Evolutionary conservation across 2,329 filamentous ascomycete species (phyloP), one percentile per base, ranked within the genome.

Genomic region (Alternaria triticimaculans): DNA sequence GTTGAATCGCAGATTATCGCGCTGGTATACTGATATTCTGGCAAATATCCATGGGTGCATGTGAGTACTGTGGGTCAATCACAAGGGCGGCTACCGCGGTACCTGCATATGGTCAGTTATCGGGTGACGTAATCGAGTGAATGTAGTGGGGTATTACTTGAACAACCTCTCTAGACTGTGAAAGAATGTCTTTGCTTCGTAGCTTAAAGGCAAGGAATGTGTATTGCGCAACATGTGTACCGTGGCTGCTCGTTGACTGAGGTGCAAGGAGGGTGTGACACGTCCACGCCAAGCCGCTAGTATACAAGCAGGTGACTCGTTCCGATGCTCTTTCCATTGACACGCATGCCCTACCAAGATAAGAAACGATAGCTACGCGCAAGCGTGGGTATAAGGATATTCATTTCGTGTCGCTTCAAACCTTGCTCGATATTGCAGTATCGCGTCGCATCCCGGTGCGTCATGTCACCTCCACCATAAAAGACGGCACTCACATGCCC

Each of bases 271-370:
- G 49, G 54, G 30, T 37, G 59, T 56, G 59, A 64, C 62, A 64
- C 62, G 59, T 64, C 49, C 46, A 26, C 55, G 62, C 62, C 62
- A 62, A 64, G 62, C 46, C 62, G 62, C 62, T 64, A 64, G 50
- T 21, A 33, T 56, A 14, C 26, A 20, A 44, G 41, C 50, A 51
- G 30, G 41, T 55, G 56, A 60, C 53, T 56, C 49, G 43, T 45
- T 18, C 53, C 28, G 33, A 28, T n/a, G 49, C 41, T 26, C 25
- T 48, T 62, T 56, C 37, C 60, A 59, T 45, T 45, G 48, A 44
- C 54, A 26, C 21, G 25, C 45, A 53, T 41, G 20, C 44, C n/a
- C 45, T 26, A 37, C 51, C n/a, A 30, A 51, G 55, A 58, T n/a
- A 37, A 28, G 28, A 5, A 6, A 30, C 25, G 7, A 37, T 23